Conservation (phyloP, 805 yeast genomes). For the Zygosaccharomyces bisporus region DNA sequence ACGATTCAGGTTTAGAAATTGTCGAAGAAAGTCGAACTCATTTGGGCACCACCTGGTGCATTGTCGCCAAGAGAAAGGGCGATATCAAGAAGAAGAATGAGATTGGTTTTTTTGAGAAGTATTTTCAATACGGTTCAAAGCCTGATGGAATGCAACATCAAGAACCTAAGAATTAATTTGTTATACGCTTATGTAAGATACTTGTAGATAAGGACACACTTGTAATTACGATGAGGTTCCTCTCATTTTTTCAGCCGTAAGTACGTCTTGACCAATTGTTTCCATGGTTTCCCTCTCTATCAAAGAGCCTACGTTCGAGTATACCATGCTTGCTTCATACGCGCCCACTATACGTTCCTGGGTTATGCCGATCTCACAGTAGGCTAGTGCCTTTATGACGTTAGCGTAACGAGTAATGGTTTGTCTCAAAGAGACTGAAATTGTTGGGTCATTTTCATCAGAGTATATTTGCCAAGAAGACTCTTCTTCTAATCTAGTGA, state of each 20-base stretch:
- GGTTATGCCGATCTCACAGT: constrained; percentile 80
- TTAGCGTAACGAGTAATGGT: constrained; percentile 83
- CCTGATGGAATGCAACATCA: constrained; percentile 10
- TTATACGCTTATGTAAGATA: constrained; percentile 1
- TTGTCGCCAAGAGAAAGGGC: constrained; percentile 70
- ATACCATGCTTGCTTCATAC: constrained; percentile 85
- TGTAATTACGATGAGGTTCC: constrained; percentile 38
- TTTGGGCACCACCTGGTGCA: constrained; percentile 89
- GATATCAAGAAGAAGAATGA: constrained; percentile 49
- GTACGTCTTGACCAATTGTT: constrained; percentile 65
- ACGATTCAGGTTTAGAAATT: constrained; percentile 77
- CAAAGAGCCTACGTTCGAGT: constrained; percentile 63
- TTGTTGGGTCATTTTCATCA: constrained; percentile 72
- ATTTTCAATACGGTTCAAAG: constrained; percentile 40
- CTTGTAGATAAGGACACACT: constrained; percentile 1
- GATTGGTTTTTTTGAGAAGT: constrained; percentile 49
- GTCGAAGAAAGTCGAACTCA: constrained; percentile 78
- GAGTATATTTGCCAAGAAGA: constrained; percentile 94
- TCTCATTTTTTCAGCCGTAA: constrained; percentile 71
- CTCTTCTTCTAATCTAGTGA: constrained; percentile 87
- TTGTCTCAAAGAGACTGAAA: constrained; percentile 56
- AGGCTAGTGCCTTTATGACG: constrained; percentile 76
- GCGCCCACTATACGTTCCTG: constrained; percentile 75
- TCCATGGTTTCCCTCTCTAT: constrained; percentile 72
- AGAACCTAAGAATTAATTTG: constrained; percentile 11